Evolutionary conservation across 441 rosid genomes (phyloP).

Genomic region (Eruca vesicaria): DNA sequence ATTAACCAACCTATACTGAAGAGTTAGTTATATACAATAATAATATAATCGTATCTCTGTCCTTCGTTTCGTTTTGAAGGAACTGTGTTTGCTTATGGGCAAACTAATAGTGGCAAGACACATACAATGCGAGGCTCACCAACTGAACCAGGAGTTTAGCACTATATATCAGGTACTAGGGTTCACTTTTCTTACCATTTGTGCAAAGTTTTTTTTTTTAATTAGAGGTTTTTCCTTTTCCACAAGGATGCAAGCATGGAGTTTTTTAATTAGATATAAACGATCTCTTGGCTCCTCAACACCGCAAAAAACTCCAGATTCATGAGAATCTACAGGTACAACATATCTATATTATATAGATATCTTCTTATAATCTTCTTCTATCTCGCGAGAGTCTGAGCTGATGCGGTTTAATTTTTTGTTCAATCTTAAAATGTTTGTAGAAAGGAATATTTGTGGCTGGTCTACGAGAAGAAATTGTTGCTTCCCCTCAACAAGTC

Average conservation of each 20-base stretch:
- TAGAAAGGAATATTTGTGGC: slow-evolving; percentile 96
- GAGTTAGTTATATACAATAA: too few relatives aligned
- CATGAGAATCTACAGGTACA: slow-evolving; percentile 85
- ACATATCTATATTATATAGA: too few relatives aligned
- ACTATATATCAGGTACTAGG: slow-evolving; percentile 61
- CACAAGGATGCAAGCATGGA: slow-evolving; percentile 71
- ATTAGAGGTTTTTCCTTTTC: neutral
- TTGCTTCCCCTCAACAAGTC: slow-evolving; percentile 88
- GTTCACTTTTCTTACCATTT: too few relatives aligned
- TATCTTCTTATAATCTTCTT: neutral
- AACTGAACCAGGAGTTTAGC: slow-evolving; percentile 74
- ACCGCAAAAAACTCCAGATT: slow-evolving; percentile 87
- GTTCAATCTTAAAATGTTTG: slow-evolving; percentile 11
- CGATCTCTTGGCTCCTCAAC: slow-evolving; percentile 89
- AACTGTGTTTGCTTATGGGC: slow-evolving; percentile 98
- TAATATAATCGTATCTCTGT: too few relatives aligned
- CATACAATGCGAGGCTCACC: slow-evolving; percentile 91
- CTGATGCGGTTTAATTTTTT: slow-evolving; percentile 25
- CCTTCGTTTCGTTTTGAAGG: too few relatives aligned
- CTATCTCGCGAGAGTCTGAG: slow-evolving; percentile 10
- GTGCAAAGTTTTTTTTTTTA: neutral
- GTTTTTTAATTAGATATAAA: slow-evolving; percentile 88
- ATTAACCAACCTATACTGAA: too few relatives aligned
- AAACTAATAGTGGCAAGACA: slow-evolving; percentile 95
- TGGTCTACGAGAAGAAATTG: slow-evolving; percentile 93